Conservation (phyloP, 805 yeast genomes). For the Sugiyamaella chiloensis region DNA sequence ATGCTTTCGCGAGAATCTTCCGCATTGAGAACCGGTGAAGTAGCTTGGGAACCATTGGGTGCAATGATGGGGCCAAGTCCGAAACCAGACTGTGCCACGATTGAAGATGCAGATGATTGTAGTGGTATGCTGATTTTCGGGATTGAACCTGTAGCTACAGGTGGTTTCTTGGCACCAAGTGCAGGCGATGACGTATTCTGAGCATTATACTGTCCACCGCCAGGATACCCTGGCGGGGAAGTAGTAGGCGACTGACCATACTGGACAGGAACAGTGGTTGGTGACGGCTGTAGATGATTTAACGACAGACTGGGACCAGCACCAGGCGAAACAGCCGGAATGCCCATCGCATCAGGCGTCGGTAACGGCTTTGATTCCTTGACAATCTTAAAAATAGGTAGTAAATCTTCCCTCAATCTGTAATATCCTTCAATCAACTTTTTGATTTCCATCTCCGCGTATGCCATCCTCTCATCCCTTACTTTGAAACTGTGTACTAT, state of each 20-base stretch:
- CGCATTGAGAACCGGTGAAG: neutral
- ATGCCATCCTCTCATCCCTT: slow-evolving; percentile 33
- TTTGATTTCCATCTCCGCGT: slow-evolving; percentile 36
- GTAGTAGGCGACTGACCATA: slow-evolving; percentile 15
- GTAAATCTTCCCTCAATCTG: slow-evolving; percentile 58
- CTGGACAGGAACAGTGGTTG: slow-evolving; percentile 9
- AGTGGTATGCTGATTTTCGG: neutral
- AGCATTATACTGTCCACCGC: neutral
- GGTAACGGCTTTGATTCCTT: slow-evolving; percentile 68
- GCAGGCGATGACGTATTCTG: slow-evolving; percentile 9
- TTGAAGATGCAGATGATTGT: neutral
- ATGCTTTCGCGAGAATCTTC: slow-evolving; percentile 5
- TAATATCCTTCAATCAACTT: slow-evolving; percentile 52
- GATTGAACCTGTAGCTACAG: neutral
- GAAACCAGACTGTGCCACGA: neutral
- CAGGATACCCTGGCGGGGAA: slow-evolving; percentile 15
- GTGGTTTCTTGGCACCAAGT: neutral
- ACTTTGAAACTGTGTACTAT: slow-evolving; percentile 22
- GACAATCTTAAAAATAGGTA: slow-evolving; percentile 58
- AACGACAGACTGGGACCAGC: slow-evolving; percentile 18
- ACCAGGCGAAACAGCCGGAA: slow-evolving; percentile 28
- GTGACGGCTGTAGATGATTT: slow-evolving; percentile 8
- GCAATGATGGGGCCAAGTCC: too few relatives aligned
- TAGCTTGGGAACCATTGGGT: neutral
- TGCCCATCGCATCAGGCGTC: slow-evolving; percentile 42